Percentiles rank a stretch among this genome's conserved stretches.
Evolutionary conservation across 495 filamentous ascomycete species (phyloP).

Genomic region (Gamarada debralockiae): DNA sequence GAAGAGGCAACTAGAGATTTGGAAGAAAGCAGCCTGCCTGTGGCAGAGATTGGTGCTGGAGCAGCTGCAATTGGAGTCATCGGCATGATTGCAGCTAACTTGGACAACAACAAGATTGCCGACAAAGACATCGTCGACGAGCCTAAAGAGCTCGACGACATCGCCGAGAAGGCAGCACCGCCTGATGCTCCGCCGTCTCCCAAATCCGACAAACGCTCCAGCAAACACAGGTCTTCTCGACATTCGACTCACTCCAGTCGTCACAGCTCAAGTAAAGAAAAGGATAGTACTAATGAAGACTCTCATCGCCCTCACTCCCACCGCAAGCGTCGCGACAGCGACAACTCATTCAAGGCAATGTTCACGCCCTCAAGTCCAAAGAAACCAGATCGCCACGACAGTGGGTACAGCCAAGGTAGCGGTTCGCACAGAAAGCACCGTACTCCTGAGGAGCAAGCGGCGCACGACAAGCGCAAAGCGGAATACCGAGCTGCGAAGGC

Average conservation of each 20-base stretch:
- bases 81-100: neutral
- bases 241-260: conserved; percentile 10
- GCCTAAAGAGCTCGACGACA: conserved; percentile 16
- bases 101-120: conserved; percentile 4
- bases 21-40: conserved; percentile 3
- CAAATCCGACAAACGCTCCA: conserved; percentile 6
- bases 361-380: conserved; percentile 14
- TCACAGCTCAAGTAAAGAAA: conserved; percentile 16
- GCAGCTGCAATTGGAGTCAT: conserved; percentile 4
- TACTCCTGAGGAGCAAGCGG: conserved; percentile 27
- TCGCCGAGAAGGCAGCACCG: conserved; percentile 2
- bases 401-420: conserved; percentile 17
- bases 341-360: conserved; percentile 6
- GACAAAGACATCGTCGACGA: conserved; percentile 19
- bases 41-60: conserved; percentile 5
- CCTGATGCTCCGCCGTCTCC: conserved; percentile 10
- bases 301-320: conserved; percentile 5
- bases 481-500: conserved; percentile 13
- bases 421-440: conserved; percentile 19
- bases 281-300: conserved; percentile 8
- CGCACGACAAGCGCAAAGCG: conserved; percentile 25
- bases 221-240: conserved; percentile 14
- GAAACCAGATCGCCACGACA: conserved; percentile 21
- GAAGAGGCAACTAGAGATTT: neutral
- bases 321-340: conserved; percentile 18